phyloP scores from a whole-genome alignment of 352 stramenopile species.

The Globisporangium lucens region DNA sequence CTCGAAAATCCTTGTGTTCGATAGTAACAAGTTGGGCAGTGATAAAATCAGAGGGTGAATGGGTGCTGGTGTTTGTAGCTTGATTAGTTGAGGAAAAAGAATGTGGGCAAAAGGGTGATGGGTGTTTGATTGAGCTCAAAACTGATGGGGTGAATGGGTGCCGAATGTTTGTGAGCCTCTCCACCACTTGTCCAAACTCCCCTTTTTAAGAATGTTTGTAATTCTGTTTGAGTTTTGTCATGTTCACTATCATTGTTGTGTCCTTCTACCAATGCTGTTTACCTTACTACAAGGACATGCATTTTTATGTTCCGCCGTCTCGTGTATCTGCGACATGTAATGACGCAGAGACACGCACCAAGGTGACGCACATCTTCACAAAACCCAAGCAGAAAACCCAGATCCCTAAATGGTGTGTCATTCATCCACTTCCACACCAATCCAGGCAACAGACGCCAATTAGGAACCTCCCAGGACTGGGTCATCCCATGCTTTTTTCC shows the following conservation, averaged over 20 bases:
- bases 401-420: background rate
- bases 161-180: no score
- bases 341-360: slow-evolving; percentile 1
- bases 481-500: no score
- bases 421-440: background rate
- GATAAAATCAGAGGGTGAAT: background rate
- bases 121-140: no score
- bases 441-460: slow-evolving; percentile 7
- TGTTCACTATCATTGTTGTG: no score
- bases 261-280: no score
- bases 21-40: background rate
- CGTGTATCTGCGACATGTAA: slow-evolving; percentile 1
- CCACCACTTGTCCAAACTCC: no score
- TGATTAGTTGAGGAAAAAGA: no score
- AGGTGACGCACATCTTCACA: background rate
- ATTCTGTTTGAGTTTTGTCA: no score
- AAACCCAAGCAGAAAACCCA: slow-evolving; percentile 26
- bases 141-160: no score
- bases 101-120: no score
- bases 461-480: no score
- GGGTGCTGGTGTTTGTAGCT: background rate
- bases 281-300: background rate
- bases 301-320: background rate
- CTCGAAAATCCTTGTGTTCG: background rate
- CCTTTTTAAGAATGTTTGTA: no score